Percentiles rank a stretch among this genome's conserved stretches.
Conservation (phyloP, 2,329 filamentous ascomycete species). For the Apiospora sp. region DNA sequence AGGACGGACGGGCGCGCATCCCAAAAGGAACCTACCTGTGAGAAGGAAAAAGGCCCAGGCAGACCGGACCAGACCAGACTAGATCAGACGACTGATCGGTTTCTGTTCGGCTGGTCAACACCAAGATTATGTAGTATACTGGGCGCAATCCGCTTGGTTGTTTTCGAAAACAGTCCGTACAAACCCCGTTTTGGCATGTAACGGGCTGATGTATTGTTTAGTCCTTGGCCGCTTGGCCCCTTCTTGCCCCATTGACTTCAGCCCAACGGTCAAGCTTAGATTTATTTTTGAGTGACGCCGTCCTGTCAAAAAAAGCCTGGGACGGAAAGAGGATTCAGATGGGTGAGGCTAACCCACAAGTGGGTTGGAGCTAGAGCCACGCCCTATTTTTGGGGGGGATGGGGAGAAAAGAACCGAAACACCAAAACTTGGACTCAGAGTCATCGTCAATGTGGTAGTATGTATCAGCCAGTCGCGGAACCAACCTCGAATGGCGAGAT, state of each 20-base stretch:
- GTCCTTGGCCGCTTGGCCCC: neutral
- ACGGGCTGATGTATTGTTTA: constrained; percentile 12
- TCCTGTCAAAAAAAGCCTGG: constrained; percentile 11
- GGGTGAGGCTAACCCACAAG: constrained; percentile 15
- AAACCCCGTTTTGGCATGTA: constrained; percentile 12
- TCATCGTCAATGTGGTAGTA: neutral
- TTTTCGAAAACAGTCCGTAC: neutral
- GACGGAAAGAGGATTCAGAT: constrained; percentile 16
- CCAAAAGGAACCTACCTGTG: constrained; percentile 4
- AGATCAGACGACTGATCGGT: neutral
- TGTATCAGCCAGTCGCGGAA: neutral
- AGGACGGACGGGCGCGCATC: neutral
- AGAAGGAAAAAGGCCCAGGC: neutral
- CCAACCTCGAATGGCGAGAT: neutral
- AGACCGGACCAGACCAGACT: neutral
- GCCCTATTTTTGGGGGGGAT: neutral
- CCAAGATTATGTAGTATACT: neutral
- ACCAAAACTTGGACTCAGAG: neutral
- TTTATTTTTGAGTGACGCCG: neutral
- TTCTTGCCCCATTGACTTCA: constrained; percentile 17
- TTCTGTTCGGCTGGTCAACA: neutral
- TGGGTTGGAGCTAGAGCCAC: neutral
- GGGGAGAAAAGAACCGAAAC: constrained; percentile 1
- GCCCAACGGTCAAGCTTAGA: constrained; percentile 15
- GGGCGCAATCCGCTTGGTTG: neutral